Conservation (phyloP, 1,139 yeast species). For the Keqinozyma sinolaborantium region DNA sequence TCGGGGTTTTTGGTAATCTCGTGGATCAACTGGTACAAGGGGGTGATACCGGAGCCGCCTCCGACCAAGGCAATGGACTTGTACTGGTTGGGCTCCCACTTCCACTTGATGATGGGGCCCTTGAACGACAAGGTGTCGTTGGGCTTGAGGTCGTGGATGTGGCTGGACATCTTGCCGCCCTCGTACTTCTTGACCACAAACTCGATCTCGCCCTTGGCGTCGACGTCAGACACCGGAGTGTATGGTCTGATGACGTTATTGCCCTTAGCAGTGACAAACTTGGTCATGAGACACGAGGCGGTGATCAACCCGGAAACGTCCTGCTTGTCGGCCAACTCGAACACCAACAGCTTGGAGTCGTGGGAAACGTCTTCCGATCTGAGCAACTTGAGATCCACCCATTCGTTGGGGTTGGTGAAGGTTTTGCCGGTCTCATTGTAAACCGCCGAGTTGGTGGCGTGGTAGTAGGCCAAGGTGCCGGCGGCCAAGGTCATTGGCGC, state of each 20-base stretch:
- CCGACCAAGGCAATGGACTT: conserved; percentile 82
- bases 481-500: conserved; percentile 47
- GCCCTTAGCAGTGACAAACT: conserved; percentile 82
- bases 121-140: conserved; percentile 85
- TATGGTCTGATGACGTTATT: conserved; percentile 91
- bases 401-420: conserved; percentile 66
- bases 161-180: conserved; percentile 79
- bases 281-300: conserved; percentile 80
- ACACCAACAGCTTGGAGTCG: conserved; percentile 67
- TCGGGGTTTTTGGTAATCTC: conserved; percentile 73
- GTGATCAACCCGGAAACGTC: conserved; percentile 73
- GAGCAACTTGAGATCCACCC: conserved; percentile 78
- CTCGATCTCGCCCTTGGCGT: conserved; percentile 70
- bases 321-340: conserved; percentile 67
- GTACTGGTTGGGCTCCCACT: conserved; percentile 84
- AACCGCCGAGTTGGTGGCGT: conserved; percentile 25
- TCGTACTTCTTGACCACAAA: conserved; percentile 83
- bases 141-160: conserved; percentile 66
- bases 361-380: conserved; percentile 53
- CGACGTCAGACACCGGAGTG: conserved; percentile 81
- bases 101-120: conserved; percentile 93
- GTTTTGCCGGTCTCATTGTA: conserved; percentile 51
- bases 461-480: conserved; percentile 48
- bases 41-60: conserved; percentile 95
- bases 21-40: conserved; percentile 85